These are phyloP conservation scores for Petunia hybrid DNA, from an alignment of 305 asterid species.

Conservation along the genomic window DNA sequence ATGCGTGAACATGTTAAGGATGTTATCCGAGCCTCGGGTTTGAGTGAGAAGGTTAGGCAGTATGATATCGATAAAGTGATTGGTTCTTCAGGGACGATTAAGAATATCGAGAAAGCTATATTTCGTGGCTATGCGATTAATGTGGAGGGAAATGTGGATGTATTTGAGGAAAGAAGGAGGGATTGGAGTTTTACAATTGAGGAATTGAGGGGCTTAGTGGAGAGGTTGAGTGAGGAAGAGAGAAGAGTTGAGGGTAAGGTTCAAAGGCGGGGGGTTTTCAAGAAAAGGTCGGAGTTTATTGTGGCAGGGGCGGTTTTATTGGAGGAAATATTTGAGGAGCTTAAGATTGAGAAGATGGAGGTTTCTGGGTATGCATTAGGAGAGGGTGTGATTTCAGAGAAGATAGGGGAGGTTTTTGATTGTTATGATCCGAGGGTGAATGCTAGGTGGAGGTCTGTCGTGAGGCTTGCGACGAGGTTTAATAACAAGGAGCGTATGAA, in stretches of 20 bases:
- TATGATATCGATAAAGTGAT: conserved; percentile 59
- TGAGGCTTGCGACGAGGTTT: conserved; percentile 61
- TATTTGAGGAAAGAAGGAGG: conserved; percentile 51
- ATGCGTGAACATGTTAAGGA: conserved; percentile 60
- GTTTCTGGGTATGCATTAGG: conserved; percentile 80
- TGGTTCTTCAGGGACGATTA: conserved; percentile 84
- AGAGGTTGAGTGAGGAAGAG: conserved; percentile 53
- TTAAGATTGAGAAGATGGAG: conserved; percentile 71
- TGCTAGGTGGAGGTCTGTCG: conserved; percentile 77
- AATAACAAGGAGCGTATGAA: conserved; percentile 70
- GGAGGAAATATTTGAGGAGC: conserved; percentile 62
- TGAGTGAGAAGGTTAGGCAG: conserved; percentile 53
- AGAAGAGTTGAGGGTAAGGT: conserved; percentile 52
- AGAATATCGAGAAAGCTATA: conserved; percentile 74
- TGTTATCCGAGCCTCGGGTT: conserved; percentile 51
- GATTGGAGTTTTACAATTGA: conserved; percentile 67
- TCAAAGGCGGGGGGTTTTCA: conserved; percentile 53
- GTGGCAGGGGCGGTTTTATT: conserved; percentile 70
- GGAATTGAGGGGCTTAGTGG: conserved; percentile 61
- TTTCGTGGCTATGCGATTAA: conserved; percentile 52
- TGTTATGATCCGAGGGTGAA: conserved; percentile 61
- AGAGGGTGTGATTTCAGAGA: conserved; percentile 79
- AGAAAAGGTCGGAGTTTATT: conserved; percentile 65
- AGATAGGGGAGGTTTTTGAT: conserved; percentile 52
- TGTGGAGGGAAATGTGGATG: conserved; percentile 46